A percentile compares a stretch with the other conserved stretches of the same genome.
Evolutionary conservation across 177 flowering plant genomes (phyloP).

Genomic region (Vitis hybrid): DNA sequence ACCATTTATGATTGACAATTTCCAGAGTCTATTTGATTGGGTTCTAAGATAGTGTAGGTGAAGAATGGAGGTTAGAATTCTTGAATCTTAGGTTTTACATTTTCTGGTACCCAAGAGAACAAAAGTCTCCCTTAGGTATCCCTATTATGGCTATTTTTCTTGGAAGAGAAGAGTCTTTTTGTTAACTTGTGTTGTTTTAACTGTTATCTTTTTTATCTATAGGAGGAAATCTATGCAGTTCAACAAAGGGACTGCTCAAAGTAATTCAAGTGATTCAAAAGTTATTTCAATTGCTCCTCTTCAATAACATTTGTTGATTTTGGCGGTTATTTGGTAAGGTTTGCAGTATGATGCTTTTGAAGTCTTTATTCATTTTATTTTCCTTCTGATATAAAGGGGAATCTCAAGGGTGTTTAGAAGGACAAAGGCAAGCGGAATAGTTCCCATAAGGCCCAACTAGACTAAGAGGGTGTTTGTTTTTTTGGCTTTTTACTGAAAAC

Average conservation of each 20-base stretch:
- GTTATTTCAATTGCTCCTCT: conserved; percentile 7
- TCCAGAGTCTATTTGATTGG: too few relatives aligned
- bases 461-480: neutral
- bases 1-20: too few relatives aligned
- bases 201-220: neutral
- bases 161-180: too few relatives aligned
- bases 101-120: too few relatives aligned
- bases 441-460: conserved; percentile 31
- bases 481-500: too few relatives aligned
- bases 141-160: too few relatives aligned
- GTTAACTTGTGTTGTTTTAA: too few relatives aligned
- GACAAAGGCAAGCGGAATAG: conserved; percentile 26
- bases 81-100: conserved; percentile 10
- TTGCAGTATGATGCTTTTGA: neutral
- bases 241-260: conserved; percentile 9
- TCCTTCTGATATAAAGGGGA: conserved; percentile 24
- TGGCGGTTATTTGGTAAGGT: neutral
- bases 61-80: neutral
- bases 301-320: neutral
- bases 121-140: too few relatives aligned
- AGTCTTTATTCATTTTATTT: neutral
- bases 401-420: conserved; percentile 25
- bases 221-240: conserved; percentile 23
- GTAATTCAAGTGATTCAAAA: conserved; percentile 9
- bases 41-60: too few relatives aligned